Base-by-base conservation (phyloP, 1,284 basidiomycete species). In the Tylopilus sp. region DNA sequence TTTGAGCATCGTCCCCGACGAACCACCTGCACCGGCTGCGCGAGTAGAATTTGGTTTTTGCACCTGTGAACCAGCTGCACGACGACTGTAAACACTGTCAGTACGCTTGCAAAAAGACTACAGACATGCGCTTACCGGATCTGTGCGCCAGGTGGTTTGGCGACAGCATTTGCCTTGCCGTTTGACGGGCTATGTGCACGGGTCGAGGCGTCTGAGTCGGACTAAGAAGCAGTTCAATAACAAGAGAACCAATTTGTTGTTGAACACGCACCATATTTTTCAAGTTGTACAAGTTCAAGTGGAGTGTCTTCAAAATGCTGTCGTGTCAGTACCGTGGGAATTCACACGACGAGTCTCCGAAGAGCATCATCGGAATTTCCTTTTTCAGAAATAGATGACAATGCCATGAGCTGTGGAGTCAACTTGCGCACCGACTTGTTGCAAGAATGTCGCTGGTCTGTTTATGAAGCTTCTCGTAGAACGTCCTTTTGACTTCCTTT, bases 1-100 rank as follows among this genome's bases (percentile, higher is more conserved):
- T 82, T 96, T 96, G 77, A 99, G 89, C 97, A 99, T 99, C 66
- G 97, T 99, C 85, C 94, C 97, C 66, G 93, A 95, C 57, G 95
- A 97, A 63, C 97, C 97, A 64, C 97, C 97, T 61, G 96, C 96
- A 62, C 97, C 97, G 36, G 97, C 97, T 51, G 96, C 93, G 58
- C 97, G 91, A 24, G 93, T 82, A 10, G 95, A 97, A 76, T 96
- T 95, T 44, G 97, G 96, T 79, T 89, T 92, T 59, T 91, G 84
- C 22, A 86, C 91, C 69, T 89, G 86, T 53, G 89, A 82, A 58
- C 86, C 81, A 63, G 84, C 87, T 66, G 95, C 94, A 77, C 96
- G 89, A 81, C 96, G 92, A 75, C 95, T 96, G 71, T 53, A 38
- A 26, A 16, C 4, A 4, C 24, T 22, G 8, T 62, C 18, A 59